Evolutionary conservation across 2,329 filamentous ascomycete species (phyloP).

Genomic region (Xylariaceae sp.): DNA sequence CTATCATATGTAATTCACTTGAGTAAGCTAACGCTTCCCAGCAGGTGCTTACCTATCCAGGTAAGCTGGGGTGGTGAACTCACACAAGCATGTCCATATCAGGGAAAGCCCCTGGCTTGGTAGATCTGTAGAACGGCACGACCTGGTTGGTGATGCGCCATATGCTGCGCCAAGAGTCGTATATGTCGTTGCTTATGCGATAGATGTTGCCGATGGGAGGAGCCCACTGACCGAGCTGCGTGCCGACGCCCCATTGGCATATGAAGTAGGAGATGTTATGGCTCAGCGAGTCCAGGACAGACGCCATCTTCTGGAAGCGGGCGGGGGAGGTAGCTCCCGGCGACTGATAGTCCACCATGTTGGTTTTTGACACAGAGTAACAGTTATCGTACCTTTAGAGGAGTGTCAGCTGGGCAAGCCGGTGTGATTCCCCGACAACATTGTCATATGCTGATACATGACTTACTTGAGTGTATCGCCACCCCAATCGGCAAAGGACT

Average conservation of each 20-base stretch:
- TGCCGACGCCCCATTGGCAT: conserved; percentile 49
- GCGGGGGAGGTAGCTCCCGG: conserved; percentile 35
- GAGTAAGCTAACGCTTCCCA: neutral
- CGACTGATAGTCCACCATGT: conserved; percentile 38
- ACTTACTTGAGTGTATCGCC: conserved; percentile 48
- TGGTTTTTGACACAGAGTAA: conserved; percentile 32
- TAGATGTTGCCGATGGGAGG: conserved; percentile 41
- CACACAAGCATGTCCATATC: conserved; percentile 49
- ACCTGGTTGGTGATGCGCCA: conserved; percentile 49
- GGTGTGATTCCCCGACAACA: too few relatives aligned
- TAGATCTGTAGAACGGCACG: conserved; percentile 40
- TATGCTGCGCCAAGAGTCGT: conserved; percentile 44
- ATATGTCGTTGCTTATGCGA: conserved; percentile 51
- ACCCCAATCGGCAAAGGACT: conserved; percentile 38
- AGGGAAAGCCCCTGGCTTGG: conserved; percentile 42
- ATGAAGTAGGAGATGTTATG: conserved; percentile 43
- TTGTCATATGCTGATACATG: neutral
- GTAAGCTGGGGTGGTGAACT: too few relatives aligned
- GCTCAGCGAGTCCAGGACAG: conserved; percentile 34
- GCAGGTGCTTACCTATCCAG: neutral
- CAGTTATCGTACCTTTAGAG: neutral
- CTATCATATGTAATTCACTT: conserved; percentile 23
- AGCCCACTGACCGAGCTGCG: conserved; percentile 43
- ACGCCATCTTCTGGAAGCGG: conserved; percentile 43
- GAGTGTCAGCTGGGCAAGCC: neutral